Evolutionary conservation across 768 basidiomycete species (phyloP), one percentile per base, ranked within the genome.

Genomic region (Hydnomerulius pinastri): DNA sequence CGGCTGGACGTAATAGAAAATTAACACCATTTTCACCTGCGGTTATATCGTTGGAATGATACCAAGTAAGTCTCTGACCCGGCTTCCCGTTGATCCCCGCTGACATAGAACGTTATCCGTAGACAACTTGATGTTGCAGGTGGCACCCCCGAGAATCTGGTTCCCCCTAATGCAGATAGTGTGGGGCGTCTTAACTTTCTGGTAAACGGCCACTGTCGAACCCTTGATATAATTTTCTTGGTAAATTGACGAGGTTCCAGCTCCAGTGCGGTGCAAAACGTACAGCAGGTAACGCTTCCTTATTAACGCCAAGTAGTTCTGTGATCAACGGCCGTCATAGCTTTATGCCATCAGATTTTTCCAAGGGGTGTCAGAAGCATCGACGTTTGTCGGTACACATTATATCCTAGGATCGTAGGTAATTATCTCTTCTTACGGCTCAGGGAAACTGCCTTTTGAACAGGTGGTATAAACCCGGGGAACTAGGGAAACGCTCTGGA

Each of bases 21-120:
- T 88, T 51, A 85, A 83, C 62, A 83, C 83, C 8, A 76, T 84
- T 39, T 87, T 87, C 56, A 86, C 85, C 5, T 87, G 85, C 57
- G 86, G 86, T 2, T 89, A 90, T 61, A 83, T 87, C 50, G 66
- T 88, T 33, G 86, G 86, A 51, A 85, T 86, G 82, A 81, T 86
- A 63, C 83, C 82, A 36, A 85, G 83, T 85, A 58, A 53, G 65
- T 43, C 6, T 9, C 38, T 9, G 20, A 21, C 20, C 25, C 42
- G 23, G 12, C n/a, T 51, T 15, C 15, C 15, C 28, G 5, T 29
- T 21, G 3, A 28, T 42, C 13, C 45, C 37, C 18, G 46, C 21
- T 49, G 13, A 48, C 27, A n/a, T 21, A 3, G 29, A 17, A 27
- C 44, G 47, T 63, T 41, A 1, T 44, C 9, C 41, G 48, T 58